Evolutionary conservation across 2,329 filamentous ascomycete genomes (phyloP).

Genomic region (Domatiomyces catenatus): DNA sequence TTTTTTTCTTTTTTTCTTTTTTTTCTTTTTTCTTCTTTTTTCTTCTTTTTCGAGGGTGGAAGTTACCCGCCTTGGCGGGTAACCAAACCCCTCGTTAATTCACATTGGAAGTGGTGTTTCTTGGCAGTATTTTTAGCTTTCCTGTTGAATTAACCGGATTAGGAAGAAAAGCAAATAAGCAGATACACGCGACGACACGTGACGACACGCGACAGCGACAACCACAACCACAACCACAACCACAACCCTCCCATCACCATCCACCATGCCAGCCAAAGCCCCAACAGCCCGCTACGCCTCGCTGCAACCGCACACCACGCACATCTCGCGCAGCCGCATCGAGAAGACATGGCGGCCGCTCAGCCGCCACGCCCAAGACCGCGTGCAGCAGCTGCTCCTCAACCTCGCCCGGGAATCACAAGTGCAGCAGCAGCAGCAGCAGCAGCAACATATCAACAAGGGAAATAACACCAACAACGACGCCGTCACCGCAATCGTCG

Average conservation of each 20-base stretch:
- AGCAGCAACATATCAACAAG: background rate
- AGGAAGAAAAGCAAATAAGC: too few species aligned
- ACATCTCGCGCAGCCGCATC: slow-evolving; percentile 15
- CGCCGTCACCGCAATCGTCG: slow-evolving; percentile 6
- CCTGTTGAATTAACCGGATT: too few species aligned
- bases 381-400: slow-evolving; percentile 27
- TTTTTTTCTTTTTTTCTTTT: too few species aligned
- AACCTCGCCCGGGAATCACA: slow-evolving; percentile 22
- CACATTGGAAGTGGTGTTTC: too few species aligned
- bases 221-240: slow-evolving; percentile 1
- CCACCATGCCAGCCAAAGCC: background rate
- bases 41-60: too few species aligned
- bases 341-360: slow-evolving; percentile 32
- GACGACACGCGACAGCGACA: too few species aligned
- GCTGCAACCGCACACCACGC: background rate
- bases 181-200: too few species aligned
- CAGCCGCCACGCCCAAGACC: slow-evolving; percentile 28
- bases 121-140: too few species aligned
- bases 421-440: background rate
- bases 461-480: background rate
- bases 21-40: too few species aligned
- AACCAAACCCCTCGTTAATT: too few species aligned
- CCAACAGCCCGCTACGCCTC: background rate
- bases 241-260: background rate
- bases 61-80: too few species aligned